Conservation (phyloP, 192 early-diverging fungal species). For the Entomortierella beljakovae region DNA sequence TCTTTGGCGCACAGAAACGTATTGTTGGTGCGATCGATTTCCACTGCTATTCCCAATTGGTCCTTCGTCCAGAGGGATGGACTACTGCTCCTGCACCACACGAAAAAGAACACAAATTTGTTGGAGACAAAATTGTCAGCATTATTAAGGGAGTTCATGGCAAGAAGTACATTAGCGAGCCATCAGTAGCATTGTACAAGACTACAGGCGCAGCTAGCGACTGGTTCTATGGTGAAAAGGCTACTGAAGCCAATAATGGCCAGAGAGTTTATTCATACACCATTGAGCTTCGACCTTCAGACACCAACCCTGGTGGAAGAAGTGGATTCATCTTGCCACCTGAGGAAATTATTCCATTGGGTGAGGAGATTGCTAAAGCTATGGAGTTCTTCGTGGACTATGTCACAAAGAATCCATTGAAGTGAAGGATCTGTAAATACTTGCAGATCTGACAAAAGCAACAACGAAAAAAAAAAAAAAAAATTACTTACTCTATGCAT, state of each 20-base stretch:
- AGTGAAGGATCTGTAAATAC: too few species aligned
- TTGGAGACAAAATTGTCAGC: conserved; percentile 55
- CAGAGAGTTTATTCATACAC: conserved; percentile 62
- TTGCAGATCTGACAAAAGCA: too few species aligned
- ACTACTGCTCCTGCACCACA: conserved; percentile 19
- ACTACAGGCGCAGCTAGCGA: conserved; percentile 64
- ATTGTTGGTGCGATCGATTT: conserved; percentile 69
- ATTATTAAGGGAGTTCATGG: conserved; percentile 59
- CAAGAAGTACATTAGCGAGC: conserved; percentile 62
- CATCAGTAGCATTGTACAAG: conserved; percentile 61
- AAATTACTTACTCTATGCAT: background rate
- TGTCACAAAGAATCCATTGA: conserved; percentile 34
- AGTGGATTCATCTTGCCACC: conserved; percentile 69
- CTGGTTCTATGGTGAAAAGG: conserved; percentile 64
- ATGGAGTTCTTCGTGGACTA: conserved; percentile 48
- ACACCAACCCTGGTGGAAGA: conserved; percentile 38
- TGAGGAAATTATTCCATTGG: conserved; percentile 65
- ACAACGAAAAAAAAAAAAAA: background rate
- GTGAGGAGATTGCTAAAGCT: conserved; percentile 56
- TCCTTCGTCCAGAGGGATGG: conserved; percentile 67
- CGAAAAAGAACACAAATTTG: conserved; percentile 45
- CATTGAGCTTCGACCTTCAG: conserved; percentile 66
- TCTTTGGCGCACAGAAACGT: conserved; percentile 61
- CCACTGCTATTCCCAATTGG: conserved; percentile 69
- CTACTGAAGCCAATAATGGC: conserved; percentile 27